Percentiles rank a stretch among this genome's conserved stretches.
Conservation (phyloP, 768 basidiomycete species). For the Rhodotorula diobovata region DNA sequence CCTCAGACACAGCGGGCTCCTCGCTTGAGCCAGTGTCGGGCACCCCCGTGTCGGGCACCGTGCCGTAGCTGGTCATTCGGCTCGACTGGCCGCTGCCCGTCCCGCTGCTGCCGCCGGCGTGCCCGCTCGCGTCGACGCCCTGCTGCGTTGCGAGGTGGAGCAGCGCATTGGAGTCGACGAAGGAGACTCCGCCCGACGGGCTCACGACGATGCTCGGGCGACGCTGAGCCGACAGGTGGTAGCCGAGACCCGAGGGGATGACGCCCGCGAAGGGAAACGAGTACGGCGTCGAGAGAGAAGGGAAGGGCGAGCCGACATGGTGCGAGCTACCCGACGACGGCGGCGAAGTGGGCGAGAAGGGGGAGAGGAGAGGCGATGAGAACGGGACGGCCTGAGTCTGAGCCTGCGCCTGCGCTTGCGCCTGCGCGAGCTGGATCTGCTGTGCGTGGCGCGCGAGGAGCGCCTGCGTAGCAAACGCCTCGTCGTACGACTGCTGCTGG, state of each 20-base stretch:
- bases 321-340: background rate
- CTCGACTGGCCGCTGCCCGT: background rate
- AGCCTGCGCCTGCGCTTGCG: background rate
- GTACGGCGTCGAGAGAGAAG: background rate
- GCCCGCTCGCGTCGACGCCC: background rate
- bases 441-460: background rate
- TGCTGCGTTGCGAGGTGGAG: constrained; percentile 12
- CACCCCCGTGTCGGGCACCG: background rate
- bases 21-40: background rate
- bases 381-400: background rate
- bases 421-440: background rate
- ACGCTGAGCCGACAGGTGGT: background rate
- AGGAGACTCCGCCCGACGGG: background rate
- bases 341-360: background rate
- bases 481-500: background rate
- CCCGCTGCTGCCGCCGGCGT: background rate
- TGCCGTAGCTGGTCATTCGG: background rate
- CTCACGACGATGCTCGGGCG: background rate
- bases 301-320: background rate
- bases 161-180: constrained; percentile 1
- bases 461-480: background rate
- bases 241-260: background rate
- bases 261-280: background rate
- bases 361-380: background rate
- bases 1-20: no score